Evolutionary conservation across 768 basidiomycete genomes (phyloP).

Genomic region (Tremella mesenterica): DNA sequence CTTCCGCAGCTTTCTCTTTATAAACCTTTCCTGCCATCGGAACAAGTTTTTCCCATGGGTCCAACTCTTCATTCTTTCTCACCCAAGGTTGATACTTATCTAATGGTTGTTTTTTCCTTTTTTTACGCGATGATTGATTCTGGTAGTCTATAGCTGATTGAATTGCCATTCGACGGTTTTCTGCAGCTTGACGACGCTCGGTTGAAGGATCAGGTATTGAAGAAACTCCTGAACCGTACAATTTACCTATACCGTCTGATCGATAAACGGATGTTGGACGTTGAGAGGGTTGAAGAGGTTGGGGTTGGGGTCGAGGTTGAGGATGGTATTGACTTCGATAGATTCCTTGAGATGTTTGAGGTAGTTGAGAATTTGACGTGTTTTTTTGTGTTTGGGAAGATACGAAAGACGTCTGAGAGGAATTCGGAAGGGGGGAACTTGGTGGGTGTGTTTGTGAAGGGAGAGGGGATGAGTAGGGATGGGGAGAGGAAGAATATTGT

Average conservation of each 20-base stretch:
- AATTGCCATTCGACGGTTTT: neutral
- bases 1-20: neutral
- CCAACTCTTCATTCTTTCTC: neutral
- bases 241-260: neutral
- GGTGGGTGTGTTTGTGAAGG: neutral
- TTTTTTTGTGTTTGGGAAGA: neutral
- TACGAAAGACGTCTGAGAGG: neutral
- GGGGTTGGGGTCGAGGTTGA: neutral
- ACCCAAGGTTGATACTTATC: neutral
- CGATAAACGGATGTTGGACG: neutral
- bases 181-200: neutral
- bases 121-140: neutral
- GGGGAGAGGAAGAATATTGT: neutral
- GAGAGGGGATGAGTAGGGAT: slow-evolving; percentile 3
- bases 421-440: neutral
- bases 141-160: neutral
- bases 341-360: slow-evolving; percentile 5
- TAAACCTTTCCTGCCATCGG: neutral
- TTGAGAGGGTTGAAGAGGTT: neutral
- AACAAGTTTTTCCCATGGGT: neutral
- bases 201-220: neutral
- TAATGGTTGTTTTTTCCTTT: neutral
- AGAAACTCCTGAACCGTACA: slow-evolving; percentile 1
- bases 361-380: neutral
- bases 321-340: neutral